phyloP scores from a whole-genome alignment of 371 early-diverging fungal genomes.

The Mucor mucedo region DNA sequence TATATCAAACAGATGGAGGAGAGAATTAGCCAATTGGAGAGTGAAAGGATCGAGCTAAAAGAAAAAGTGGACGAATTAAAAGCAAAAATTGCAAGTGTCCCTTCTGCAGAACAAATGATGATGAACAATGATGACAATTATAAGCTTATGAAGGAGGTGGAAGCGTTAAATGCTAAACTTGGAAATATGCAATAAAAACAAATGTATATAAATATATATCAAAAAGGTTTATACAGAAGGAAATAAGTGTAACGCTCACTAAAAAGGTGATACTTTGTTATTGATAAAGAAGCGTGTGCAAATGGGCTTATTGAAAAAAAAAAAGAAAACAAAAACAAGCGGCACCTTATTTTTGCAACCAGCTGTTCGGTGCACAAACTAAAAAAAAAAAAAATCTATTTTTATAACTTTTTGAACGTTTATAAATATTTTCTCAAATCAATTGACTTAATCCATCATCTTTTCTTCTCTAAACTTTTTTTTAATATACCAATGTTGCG shows the following conservation, averaged over 20 bases:
- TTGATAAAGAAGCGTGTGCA: not conserved
- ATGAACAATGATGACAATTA: conserved; percentile 49
- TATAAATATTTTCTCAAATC: conserved; percentile 4
- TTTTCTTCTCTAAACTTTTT: conserved; percentile 9
- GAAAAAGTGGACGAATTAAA: conserved; percentile 66
- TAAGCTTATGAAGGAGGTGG: conserved; percentile 62
- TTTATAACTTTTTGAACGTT: conserved; percentile 3
- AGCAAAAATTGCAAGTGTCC: conserved; percentile 7
- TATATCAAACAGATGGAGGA: conserved; percentile 73
- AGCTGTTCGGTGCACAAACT: not conserved
- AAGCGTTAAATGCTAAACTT: conserved; percentile 71
- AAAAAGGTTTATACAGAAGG: no score
- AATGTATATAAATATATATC: no score
- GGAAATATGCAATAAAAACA: conserved; percentile 27
- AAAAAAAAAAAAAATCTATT: conserved; percentile 14
- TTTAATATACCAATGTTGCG: conserved; percentile 16
- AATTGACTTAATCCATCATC: conserved; percentile 2
- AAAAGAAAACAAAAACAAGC: conserved; percentile 1
- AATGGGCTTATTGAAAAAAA: not conserved
- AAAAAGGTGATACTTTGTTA: not conserved
- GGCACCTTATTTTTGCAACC: not conserved
- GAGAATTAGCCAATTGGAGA: conserved; percentile 61
- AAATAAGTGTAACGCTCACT: not conserved
- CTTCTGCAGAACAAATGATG: conserved; percentile 42
- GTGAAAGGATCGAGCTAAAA: conserved; percentile 64